Base-by-base conservation (phyloP, 2,329 filamentous ascomycete genomes). In the Botrytis fragariae region DNA sequence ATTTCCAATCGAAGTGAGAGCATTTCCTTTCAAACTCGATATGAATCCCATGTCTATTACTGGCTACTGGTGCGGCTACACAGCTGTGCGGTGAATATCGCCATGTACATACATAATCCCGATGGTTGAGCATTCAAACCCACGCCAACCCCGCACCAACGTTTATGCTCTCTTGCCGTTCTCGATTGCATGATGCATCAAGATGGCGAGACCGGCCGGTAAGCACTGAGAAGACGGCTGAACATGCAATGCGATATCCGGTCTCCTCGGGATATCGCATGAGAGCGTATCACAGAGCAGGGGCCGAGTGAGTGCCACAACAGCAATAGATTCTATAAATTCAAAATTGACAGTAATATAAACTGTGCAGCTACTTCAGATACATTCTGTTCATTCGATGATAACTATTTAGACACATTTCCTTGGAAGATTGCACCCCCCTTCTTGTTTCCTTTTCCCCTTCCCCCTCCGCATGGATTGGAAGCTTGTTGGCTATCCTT, bases 241-340 rank as follows among this genome's bases (percentile, higher is more conserved):
- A 32, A 57, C 39, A 48, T 68, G 48, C 65, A 68, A 25, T 22
- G 32, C 35, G 48, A 37, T 42, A 42, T 68, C 29, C 48, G 48
- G 65, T 32, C 10, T 51, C 57, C 48, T 68, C 65, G 65, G 65
- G 65, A 57, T 7, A 42, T 67, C 51, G 63, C 63, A 51, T 67
- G 44, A 22, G 32, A n/a, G 7, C 29, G 32, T 51, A 18, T 39
- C 22, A 67, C 37, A 65, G 29, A 57, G n/a, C 65, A 68, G 65
- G 35, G 39, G 18, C 39, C 32, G 37, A 16, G 54, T 57, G n/a
- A 18, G 48, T 29, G n/a, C 0, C 8, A 68, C 48, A 39, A 68
- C 64, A 39, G 35, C 35, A 42, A n/a, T 42, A 25, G 64, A 68
- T 68, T 18, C 48, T 29, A 54, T 54, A 5, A 29, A 32, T 42